These are phyloP conservation scores for Vinca minor DNA, from an alignment of 257 asterid species.

Conservation along the genomic window DNA sequence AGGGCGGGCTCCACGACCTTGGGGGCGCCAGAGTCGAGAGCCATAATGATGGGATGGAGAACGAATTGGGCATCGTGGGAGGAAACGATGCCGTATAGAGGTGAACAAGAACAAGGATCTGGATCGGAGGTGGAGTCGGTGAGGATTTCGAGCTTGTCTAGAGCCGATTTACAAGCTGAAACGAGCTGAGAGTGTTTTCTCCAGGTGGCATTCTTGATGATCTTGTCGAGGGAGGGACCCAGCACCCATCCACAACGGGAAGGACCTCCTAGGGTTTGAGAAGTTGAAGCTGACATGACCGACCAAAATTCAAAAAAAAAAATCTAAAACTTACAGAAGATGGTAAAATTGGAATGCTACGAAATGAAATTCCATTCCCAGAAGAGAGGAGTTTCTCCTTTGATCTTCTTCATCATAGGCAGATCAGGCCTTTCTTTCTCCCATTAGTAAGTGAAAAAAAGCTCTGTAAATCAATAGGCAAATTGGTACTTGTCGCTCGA, in stretches of 20 bases:
- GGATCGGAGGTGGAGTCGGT: conserved; percentile 55
- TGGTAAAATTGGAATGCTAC: not conserved
- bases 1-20: conserved; percentile 97
- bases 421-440: no score
- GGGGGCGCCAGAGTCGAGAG: conserved; percentile 69
- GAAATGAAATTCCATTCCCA: not conserved
- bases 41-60: conserved; percentile 63
- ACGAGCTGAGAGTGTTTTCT: conserved; percentile 91
- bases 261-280: conserved; percentile 84
- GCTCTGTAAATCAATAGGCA: no score
- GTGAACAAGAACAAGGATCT: conserved; percentile 70
- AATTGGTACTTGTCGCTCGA: no score
- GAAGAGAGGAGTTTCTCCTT: no score
- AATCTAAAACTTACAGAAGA: no score
- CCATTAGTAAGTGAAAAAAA: no score
- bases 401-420: no score
- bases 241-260: conserved; percentile 92
- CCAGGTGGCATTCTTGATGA: conserved; percentile 95
- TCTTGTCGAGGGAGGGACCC: conserved; percentile 94
- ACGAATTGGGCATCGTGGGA: conserved; percentile 62
- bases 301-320: not conserved
- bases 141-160: conserved; percentile 78
- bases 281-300: conserved; percentile 12
- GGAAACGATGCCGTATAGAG: conserved; percentile 67
- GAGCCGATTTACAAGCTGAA: conserved; percentile 75